Percentiles rank a stretch among this genome's conserved stretches.
phyloP scores from a whole-genome alignment of 2,329 filamentous ascomycete genomes.

The Trichoderma breve region DNA sequence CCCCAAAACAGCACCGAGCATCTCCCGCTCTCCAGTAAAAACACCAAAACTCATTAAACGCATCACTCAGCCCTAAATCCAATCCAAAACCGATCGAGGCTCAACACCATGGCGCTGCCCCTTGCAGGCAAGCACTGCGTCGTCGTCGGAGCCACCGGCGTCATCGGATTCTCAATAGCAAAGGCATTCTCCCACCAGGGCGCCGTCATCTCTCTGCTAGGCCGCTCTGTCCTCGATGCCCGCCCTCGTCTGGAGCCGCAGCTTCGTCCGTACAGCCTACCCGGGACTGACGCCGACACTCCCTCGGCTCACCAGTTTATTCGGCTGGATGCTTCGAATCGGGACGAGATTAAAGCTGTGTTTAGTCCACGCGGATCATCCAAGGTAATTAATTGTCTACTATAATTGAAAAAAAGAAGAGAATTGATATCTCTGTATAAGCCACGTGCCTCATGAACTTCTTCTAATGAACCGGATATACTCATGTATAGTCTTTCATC shows the following conservation, averaged over 20 bases:
- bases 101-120: constrained; percentile 29
- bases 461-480: background rate
- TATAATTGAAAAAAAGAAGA: background rate
- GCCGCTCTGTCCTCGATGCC: constrained; percentile 52
- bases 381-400: constrained; percentile 19
- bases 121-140: constrained; percentile 53
- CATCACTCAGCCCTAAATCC: background rate
- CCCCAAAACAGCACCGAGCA: background rate
- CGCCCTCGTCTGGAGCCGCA: constrained; percentile 39
- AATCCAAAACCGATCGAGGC: background rate
- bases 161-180: constrained; percentile 69
- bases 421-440: background rate
- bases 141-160: constrained; percentile 68
- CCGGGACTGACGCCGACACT: constrained; percentile 10
- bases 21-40: background rate
- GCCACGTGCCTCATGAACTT: background rate
- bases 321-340: constrained; percentile 33
- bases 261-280: constrained; percentile 28
- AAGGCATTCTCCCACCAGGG: constrained; percentile 62
- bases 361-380: constrained; percentile 27
- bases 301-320: constrained; percentile 36
- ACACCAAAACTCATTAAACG: background rate
- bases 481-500: constrained; percentile 22
- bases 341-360: constrained; percentile 31
- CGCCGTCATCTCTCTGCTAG: constrained; percentile 59